Evolutionary conservation across 2,329 filamentous ascomycete genomes (phyloP).

Genomic region (Thielaviopsis musarum): DNA sequence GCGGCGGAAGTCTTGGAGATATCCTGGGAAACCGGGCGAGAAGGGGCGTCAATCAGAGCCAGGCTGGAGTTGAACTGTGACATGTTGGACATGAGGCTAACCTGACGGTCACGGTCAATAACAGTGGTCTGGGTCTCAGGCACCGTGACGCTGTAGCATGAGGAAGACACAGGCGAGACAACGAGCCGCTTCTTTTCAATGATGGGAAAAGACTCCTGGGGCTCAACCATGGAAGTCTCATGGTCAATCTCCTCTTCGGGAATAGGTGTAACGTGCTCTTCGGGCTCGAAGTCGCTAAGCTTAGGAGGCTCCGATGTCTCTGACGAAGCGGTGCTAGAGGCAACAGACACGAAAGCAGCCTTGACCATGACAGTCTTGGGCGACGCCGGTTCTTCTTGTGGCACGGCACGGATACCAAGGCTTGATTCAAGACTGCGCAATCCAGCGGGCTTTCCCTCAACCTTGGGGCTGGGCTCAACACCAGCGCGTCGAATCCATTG

Average conservation of each 20-base stretch:
- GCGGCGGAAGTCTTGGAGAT: background rate
- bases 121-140: conserved; percentile 11
- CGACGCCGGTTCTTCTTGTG: background rate
- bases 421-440: conserved; percentile 4
- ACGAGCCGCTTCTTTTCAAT: background rate
- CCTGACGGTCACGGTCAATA: conserved; percentile 6
- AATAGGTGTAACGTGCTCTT: background rate
- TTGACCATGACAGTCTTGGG: background rate
- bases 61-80: conserved; percentile 10
- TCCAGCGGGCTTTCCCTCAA: conserved; percentile 7
- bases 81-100: conserved; percentile 12
- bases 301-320: background rate
- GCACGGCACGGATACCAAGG: conserved; percentile 3
- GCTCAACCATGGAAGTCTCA: background rate
- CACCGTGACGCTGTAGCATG: conserved; percentile 11
- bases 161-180: conserved; percentile 10
- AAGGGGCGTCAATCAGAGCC: conserved; percentile 4
- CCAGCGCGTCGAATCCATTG: conserved; percentile 8
- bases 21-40: conserved; percentile 7
- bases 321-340: background rate
- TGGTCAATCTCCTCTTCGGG: background rate
- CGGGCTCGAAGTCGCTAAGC: background rate
- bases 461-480: background rate
- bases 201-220: background rate
- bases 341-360: background rate